Conservation (phyloP, 192 early-diverging fungal species). For the Coemansia asiatica region DNA sequence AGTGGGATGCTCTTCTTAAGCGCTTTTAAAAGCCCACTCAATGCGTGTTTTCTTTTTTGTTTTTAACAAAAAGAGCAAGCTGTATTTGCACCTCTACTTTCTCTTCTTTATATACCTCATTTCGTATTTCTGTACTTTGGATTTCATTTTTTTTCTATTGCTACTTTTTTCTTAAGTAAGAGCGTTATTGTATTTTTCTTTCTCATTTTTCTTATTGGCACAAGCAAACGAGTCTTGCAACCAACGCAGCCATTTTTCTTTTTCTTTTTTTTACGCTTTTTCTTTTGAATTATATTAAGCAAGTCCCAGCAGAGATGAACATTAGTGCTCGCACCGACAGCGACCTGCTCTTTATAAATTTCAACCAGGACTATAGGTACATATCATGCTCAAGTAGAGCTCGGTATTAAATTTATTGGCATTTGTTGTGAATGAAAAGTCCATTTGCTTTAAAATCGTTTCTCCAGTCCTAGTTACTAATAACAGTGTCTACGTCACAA, state of each 20-base stretch:
- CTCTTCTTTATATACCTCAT: not conserved
- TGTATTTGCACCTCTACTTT: not conserved
- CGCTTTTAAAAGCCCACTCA: not conserved
- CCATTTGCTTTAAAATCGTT: no score
- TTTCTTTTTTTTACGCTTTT: not conserved
- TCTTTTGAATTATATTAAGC: not conserved
- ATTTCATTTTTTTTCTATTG: not conserved
- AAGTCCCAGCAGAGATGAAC: slow-evolving; percentile 59
- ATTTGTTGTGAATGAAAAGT: not conserved
- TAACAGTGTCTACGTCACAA: slow-evolving; percentile 2
- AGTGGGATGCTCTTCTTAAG: not conserved
- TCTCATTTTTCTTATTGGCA: not conserved
- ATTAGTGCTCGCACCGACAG: slow-evolving; percentile 60
- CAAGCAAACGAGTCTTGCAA: not conserved
- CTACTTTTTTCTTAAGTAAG: not conserved
- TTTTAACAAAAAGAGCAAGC: not conserved
- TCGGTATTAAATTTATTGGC: not conserved
- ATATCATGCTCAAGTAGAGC: not conserved
- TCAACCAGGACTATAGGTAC: slow-evolving; percentile 79
- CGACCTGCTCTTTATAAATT: slow-evolving; percentile 78
- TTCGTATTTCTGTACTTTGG: not conserved
- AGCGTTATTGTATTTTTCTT: not conserved
- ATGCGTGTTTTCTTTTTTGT: slow-evolving; percentile 1
- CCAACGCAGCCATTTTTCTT: not conserved
- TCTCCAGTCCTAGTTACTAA: not conserved